Percentiles rank a stretch among this genome's conserved stretches.
Conservation (phyloP, 495 filamentous ascomycete genomes). For the Lentithecium fluviatile region DNA sequence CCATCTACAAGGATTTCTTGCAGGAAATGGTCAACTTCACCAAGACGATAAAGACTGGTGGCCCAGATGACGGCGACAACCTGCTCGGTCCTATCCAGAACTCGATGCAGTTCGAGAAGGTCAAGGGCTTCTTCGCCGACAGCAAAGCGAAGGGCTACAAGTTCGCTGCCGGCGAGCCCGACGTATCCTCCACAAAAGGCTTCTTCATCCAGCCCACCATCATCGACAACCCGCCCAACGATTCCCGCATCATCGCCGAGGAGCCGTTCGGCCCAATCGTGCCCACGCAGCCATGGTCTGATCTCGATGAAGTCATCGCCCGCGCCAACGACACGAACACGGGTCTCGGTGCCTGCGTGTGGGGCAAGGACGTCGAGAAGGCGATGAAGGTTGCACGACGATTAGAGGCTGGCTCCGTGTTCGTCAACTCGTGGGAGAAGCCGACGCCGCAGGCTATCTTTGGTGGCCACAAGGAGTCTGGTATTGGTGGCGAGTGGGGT, state of each 20-base stretch:
- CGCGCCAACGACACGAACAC: constrained; percentile 50
- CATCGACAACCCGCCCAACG: constrained; percentile 58
- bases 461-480: constrained; percentile 64
- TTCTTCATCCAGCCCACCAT: constrained; percentile 59
- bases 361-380: constrained; percentile 48
- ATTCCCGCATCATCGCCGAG: constrained; percentile 51
- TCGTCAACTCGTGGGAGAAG: constrained; percentile 47
- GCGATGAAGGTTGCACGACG: constrained; percentile 46
- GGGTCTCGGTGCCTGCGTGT: constrained; percentile 54
- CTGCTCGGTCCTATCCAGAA: constrained; percentile 56
- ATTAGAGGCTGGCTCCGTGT: constrained; percentile 51
- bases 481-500: constrained; percentile 58
- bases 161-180: constrained; percentile 47
- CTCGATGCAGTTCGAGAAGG: constrained; percentile 48
- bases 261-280: constrained; percentile 54
- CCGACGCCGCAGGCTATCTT: constrained; percentile 57
- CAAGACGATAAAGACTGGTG: constrained; percentile 47
- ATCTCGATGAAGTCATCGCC: constrained; percentile 53
- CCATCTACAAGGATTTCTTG: constrained; percentile 63
- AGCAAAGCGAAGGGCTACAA: constrained; percentile 45
- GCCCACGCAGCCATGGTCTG: constrained; percentile 49
- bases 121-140: constrained; percentile 49
- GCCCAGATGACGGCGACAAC: constrained; percentile 37
- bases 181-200: constrained; percentile 44
- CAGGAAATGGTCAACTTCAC: constrained; percentile 55